Evolutionary conservation across 192 early-diverging fungal species (phyloP).

Genomic region (Powellomyces hirtus): DNA sequence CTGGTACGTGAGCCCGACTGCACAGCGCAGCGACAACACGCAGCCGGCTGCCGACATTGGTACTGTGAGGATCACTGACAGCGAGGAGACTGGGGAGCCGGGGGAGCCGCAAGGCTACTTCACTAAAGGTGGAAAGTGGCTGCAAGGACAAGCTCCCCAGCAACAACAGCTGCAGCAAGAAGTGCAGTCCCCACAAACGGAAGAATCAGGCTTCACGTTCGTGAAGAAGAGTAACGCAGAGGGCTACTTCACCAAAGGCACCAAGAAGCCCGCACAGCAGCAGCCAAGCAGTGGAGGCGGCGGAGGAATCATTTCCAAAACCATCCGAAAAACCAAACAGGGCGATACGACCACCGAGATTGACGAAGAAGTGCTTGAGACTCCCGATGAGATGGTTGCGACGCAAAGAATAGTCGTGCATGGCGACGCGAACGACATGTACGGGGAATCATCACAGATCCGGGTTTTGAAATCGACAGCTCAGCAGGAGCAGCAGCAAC

Average conservation of each 20-base stretch:
- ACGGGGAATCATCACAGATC: neutral
- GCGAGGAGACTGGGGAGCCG: no score
- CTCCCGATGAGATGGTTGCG: neutral
- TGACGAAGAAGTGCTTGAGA: neutral
- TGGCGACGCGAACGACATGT: conserved; percentile 12
- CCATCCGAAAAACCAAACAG: neutral
- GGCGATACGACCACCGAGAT: neutral
- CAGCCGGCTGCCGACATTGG: no score
- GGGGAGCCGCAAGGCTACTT: no score
- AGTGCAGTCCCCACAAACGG: neutral
- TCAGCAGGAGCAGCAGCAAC: neutral
- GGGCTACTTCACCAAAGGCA: neutral
- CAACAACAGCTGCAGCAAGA: no score
- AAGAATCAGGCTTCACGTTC: neutral
- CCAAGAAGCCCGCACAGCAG: neutral
- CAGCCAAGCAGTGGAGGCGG: no score
- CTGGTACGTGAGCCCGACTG: no score
- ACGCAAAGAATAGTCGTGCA: neutral
- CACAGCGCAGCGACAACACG: no score
- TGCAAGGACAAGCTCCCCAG: no score
- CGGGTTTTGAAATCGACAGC: neutral
- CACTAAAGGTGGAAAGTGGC: no score
- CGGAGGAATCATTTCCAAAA: no score
- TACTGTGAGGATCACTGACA: no score
- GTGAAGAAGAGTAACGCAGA: neutral